A percentile compares a stretch with the other conserved stretches of the same genome.
Conservation (phyloP, 108 stramenopile genomes). For the Conticribra guillardii region DNA sequence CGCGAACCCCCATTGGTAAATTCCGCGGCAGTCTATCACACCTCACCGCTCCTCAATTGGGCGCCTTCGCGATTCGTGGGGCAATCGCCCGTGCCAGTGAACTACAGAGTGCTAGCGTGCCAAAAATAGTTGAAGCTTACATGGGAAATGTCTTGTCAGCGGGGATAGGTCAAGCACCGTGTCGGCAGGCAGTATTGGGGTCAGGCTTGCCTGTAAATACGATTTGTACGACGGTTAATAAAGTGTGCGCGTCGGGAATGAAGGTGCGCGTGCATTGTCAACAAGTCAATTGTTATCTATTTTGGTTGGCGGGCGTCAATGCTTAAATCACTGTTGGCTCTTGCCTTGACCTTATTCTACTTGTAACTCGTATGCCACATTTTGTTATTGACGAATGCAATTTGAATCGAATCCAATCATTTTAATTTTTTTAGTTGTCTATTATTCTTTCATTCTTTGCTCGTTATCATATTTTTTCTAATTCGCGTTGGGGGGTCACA, state of each 20-base stretch:
- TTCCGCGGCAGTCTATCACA: slow-evolving; percentile 81
- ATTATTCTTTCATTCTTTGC: no score
- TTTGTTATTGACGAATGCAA: no score
- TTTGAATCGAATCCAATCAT: no score
- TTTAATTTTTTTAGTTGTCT: no score
- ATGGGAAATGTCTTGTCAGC: slow-evolving; percentile 96
- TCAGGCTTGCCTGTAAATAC: slow-evolving; percentile 63
- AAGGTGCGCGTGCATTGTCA: slow-evolving; percentile 43
- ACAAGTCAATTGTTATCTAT: no score
- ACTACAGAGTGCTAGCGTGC: slow-evolving; percentile 23
- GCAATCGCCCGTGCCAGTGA: slow-evolving; percentile 63
- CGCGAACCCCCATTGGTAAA: slow-evolving; percentile 95
- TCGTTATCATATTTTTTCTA: no score
- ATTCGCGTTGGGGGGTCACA: no score
- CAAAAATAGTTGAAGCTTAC: slow-evolving; percentile 84
- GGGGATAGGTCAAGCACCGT: slow-evolving; percentile 96
- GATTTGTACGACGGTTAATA: slow-evolving; percentile 87
- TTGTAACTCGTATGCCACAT: no score
- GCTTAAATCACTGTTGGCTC: no score
- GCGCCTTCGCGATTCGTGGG: slow-evolving; percentile 77
- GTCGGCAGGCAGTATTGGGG: slow-evolving; percentile 78
- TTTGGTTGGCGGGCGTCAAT: no score
- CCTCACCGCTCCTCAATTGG: slow-evolving; percentile 88
- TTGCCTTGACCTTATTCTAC: no score
- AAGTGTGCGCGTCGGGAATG: slow-evolving; percentile 98